A percentile compares a stretch with the other conserved stretches of the same genome.
Conservation (phyloP, 148 eudicot genomes). For the Selenicereus undatus region DNA sequence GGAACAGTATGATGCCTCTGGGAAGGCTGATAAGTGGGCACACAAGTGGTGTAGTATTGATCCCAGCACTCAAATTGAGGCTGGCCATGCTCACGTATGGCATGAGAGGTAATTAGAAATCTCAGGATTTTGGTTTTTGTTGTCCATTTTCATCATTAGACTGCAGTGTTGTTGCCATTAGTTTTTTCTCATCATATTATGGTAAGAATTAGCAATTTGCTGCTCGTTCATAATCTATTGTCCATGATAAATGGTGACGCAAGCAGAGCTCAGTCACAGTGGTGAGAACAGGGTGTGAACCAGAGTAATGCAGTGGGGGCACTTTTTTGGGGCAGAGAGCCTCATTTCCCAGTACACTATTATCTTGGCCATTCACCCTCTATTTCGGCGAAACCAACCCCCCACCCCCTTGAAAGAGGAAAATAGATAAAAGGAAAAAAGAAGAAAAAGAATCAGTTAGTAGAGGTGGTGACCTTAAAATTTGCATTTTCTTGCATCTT, state of each 20-base stretch:
- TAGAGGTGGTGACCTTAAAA: background rate
- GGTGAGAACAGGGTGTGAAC: too few relatives aligned
- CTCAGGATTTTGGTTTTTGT: background rate
- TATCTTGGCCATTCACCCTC: too few relatives aligned
- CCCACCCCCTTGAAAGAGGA: background rate
- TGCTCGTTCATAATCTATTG: background rate
- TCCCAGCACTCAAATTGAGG: constrained; percentile 65
- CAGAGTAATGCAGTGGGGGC: too few relatives aligned
- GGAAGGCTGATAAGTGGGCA: constrained; percentile 92
- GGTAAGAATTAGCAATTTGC: background rate
- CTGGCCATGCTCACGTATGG: constrained; percentile 96
- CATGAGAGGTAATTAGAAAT: constrained; percentile 64
- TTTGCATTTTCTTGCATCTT: background rate
- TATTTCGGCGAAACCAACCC: background rate
- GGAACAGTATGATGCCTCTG: constrained; percentile 74
- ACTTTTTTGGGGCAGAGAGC: too few relatives aligned
- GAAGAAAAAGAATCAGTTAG: background rate
- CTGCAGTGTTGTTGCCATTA: background rate
- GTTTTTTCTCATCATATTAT: background rate
- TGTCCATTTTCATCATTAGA: background rate
- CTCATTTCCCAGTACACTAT: too few relatives aligned
- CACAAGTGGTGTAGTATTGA: constrained; percentile 92
- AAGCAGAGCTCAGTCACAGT: too few relatives aligned
- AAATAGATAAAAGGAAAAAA: too few relatives aligned
- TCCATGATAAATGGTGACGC: too few relatives aligned